Conservation (phyloP, 2,329 filamentous ascomycete genomes). For the Dactylellina haptotyla region DNA sequence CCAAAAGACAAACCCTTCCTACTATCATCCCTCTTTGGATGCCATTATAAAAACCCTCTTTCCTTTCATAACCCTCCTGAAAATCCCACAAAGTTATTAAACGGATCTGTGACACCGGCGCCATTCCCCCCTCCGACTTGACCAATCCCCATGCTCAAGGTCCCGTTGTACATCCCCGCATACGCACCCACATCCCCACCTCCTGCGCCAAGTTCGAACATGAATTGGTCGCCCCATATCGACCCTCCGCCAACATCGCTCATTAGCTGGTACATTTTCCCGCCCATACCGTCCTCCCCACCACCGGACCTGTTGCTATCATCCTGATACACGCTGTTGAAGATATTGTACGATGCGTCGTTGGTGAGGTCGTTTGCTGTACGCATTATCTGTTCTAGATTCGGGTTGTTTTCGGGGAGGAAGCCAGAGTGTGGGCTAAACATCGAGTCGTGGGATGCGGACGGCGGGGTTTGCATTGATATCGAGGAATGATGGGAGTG, state of each 20-base stretch:
- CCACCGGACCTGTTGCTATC: constrained; percentile 17
- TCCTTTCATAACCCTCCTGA: constrained; percentile 31
- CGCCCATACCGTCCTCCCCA: constrained; percentile 47
- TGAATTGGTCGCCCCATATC: constrained; percentile 52
- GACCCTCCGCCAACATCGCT: constrained; percentile 47
- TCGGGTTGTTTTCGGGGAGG: constrained; percentile 29
- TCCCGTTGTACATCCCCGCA: constrained; percentile 26
- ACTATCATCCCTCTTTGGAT: neutral
- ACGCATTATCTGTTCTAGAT: constrained; percentile 51
- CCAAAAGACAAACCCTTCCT: neutral
- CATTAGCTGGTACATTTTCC: constrained; percentile 52
- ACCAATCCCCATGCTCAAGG: constrained; percentile 41
- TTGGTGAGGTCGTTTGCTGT: constrained; percentile 40
- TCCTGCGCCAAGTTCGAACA: constrained; percentile 33
- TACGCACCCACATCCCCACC: constrained; percentile 19
- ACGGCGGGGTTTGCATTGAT: constrained; percentile 47
- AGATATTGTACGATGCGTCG: constrained; percentile 49
- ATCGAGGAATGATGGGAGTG: constrained; percentile 46
- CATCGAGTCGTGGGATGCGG: constrained; percentile 33
- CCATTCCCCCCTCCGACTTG: constrained; percentile 10
- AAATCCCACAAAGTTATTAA: constrained; percentile 53
- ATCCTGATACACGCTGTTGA: constrained; percentile 48
- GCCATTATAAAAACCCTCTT: too few species aligned
- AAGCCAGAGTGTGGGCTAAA: constrained; percentile 37
- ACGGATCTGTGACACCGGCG: constrained; percentile 28